A percentile compares a stretch with the other conserved stretches of the same genome.
phyloP scores from a whole-genome alignment of 2,329 filamentous ascomycete genomes.

The Aciculosporium take region DNA sequence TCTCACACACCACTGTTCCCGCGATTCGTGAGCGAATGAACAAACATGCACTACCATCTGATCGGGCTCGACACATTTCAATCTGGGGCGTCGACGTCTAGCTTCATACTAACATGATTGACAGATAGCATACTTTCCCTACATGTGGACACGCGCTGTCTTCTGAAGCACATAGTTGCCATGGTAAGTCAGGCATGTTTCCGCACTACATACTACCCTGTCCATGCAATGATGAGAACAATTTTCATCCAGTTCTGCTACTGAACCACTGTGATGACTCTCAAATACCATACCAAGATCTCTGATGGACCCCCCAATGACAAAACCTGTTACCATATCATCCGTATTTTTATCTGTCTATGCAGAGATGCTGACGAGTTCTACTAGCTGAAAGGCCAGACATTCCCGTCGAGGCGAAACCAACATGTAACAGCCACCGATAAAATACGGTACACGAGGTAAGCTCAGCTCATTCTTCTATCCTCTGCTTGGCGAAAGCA shows the following conservation, averaged over 20 bases:
- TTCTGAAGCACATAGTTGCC: neutral
- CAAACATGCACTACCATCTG: slow-evolving; percentile 70
- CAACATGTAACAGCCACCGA: neutral
- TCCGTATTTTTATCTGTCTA: no score
- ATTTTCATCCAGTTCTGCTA: slow-evolving; percentile 59
- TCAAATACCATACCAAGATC: slow-evolving; percentile 50
- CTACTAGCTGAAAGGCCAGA: neutral
- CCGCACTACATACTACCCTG: slow-evolving; percentile 1
- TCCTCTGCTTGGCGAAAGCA: neutral
- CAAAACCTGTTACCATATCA: no score
- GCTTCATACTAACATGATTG: neutral
- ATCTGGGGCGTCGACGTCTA: no score
- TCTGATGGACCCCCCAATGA: slow-evolving; percentile 35
- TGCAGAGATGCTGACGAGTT: neutral
- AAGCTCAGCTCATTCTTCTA: neutral
- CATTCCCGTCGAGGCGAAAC: no score
- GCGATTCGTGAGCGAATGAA: slow-evolving; percentile 48
- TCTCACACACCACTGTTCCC: slow-evolving; percentile 41
- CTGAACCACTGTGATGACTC: slow-evolving; percentile 54
- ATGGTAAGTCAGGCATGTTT: neutral
- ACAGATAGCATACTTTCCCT: neutral
- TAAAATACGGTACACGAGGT: neutral
- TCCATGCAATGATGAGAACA: slow-evolving; percentile 45
- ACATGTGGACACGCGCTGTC: neutral
- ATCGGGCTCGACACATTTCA: slow-evolving; percentile 14